Percentiles rank a stretch among this genome's conserved stretches.
These are phyloP conservation scores for Polyplosphaeria fusca DNA, from an alignment of 495 filamentous ascomycete species.

Conservation along the genomic window DNA sequence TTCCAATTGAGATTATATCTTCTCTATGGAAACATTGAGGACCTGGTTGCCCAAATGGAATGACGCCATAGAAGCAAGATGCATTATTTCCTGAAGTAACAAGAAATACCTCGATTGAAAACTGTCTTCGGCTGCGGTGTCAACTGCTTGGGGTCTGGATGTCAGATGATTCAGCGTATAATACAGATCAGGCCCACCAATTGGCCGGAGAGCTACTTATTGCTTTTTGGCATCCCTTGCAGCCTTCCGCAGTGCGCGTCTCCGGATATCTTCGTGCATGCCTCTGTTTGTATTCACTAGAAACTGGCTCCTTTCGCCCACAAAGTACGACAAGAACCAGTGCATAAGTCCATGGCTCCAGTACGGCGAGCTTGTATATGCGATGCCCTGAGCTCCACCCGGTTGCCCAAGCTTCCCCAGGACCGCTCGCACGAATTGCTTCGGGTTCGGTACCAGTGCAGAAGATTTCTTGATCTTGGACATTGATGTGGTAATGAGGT, in stretches of 20 bases:
- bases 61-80: no score
- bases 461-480: conserved; percentile 82
- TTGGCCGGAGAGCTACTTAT: no score
- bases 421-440: conserved; percentile 72
- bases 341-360: conserved; percentile 89
- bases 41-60: no score
- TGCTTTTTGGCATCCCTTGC: conserved; percentile 73
- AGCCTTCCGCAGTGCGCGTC: conserved; percentile 82
- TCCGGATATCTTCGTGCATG: conserved; percentile 85
- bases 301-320: conserved; percentile 61
- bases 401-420: conserved; percentile 77
- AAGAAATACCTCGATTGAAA: no score
- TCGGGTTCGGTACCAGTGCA: conserved; percentile 73
- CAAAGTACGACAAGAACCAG: conserved; percentile 71
- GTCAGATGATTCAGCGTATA: no score
- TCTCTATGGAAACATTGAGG: no score
- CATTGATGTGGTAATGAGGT: conserved; percentile 94
- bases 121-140: no score
- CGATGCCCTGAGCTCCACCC: conserved; percentile 69
- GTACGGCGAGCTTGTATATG: conserved; percentile 83
- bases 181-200: no score
- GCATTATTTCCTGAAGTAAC: no score
- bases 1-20: no score
- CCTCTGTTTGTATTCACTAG: conserved; percentile 65
- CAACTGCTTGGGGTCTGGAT: no score